Base-by-base conservation (phyloP, 2,329 filamentous ascomycete species). In the Talaromyces piceae region DNA sequence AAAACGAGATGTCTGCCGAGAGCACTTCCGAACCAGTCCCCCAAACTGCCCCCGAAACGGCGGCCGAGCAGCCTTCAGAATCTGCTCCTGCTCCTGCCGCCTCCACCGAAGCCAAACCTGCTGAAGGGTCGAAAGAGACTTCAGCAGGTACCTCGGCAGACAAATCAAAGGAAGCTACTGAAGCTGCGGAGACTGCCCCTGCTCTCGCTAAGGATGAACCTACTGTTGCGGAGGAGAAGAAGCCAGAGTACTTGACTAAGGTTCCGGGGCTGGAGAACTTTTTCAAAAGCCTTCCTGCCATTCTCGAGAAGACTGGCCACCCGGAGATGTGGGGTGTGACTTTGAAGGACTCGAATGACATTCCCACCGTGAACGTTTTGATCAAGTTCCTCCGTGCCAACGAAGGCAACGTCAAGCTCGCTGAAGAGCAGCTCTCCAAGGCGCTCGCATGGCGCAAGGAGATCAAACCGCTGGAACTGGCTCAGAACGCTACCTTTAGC, bases 311-410 rank as follows among this genome's bases (percentile, higher is more conserved):
- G 53, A 73, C 80, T 47, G 76, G 72, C 13, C 78, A 95, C 69
- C 72, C 73, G 47, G 90, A 96, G 75, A 87, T 96, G 78, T 97
- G 91, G 82, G 91, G 91, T 45, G 82, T 96, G 49, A 74, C 79
- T 27, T 80, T 96, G 41, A 65, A 68, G 53, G 61, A 65, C 51
- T 61, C 60, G 50, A 60, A 71, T 37, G 77, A 89, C 61, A 77
- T 91, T 48, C 87, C 87, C 50, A 90, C 87, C 45, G 84, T 87
- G 65, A 84, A 95, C 60, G 81, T 96, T 47, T 77, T 96, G 45
- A 89, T 95, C 67, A 97, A 96, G 75, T 96, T 91, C 73, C 80
- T 97, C 51, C 88, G 91, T 59, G 91, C 91, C 66, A 96, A 96
- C 67, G 82, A 84, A 55, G 84, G 85, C 55, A 83, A 94, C 62